Conservation (phyloP, 2,329 filamentous ascomycete genomes). For the Trichoderma citrinoviride region DNA sequence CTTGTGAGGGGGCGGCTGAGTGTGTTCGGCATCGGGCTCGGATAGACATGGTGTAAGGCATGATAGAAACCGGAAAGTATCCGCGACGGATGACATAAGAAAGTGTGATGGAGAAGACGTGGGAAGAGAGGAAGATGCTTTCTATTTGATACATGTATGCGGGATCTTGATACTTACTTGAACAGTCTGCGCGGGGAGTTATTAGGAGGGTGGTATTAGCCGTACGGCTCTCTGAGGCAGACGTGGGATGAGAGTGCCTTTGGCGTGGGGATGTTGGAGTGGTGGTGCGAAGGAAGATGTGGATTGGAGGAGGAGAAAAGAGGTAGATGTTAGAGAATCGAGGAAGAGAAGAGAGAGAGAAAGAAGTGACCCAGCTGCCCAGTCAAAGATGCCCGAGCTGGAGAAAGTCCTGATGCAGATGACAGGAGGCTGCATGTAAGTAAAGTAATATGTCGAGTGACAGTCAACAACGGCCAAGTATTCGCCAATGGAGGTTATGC, state of each 20-base stretch:
- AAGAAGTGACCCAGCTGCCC: not conserved
- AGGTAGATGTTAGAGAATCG: not conserved
- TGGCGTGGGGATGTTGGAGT: not conserved
- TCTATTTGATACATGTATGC: not conserved
- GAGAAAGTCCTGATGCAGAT: not conserved
- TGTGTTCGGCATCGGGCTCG: conserved; percentile 2
- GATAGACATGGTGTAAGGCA: not conserved
- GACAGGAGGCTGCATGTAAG: not conserved
- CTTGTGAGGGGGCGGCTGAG: not conserved
- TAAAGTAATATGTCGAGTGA: too few relatives aligned
- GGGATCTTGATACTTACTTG: not conserved
- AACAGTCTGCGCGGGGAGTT: not conserved
- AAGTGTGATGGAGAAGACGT: not conserved
- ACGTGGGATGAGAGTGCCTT: not conserved
- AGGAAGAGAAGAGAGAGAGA: not conserved
- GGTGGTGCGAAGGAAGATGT: not conserved
- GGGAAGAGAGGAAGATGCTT: not conserved
- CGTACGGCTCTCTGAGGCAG: not conserved
- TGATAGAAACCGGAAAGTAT: not conserved
- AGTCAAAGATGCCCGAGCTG: not conserved
- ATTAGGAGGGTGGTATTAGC: not conserved
- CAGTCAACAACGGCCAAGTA: not conserved
- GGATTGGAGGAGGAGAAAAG: not conserved
- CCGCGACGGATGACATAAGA: not conserved
- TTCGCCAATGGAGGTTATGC: conserved; percentile 25